phyloP scores from a whole-genome alignment of 805 yeast species.

The Wickerhamomyces xylosicus region DNA sequence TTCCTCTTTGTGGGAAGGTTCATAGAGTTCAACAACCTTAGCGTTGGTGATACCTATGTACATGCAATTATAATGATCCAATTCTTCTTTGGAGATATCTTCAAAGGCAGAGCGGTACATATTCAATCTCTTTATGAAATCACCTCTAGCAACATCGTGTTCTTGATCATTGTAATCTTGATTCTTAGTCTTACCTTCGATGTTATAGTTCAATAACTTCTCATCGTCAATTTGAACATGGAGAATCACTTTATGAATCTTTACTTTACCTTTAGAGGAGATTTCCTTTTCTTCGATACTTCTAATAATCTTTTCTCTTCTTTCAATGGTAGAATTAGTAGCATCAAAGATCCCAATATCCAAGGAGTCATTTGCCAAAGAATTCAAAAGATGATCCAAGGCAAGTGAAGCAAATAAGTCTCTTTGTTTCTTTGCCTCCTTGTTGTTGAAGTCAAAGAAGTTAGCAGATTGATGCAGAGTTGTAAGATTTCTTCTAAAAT shows the following conservation, averaged over 20 bases:
- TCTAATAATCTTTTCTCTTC: slow-evolving; percentile 21
- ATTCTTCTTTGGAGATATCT: slow-evolving; percentile 25
- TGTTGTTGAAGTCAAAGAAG: slow-evolving; percentile 32
- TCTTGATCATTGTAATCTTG: slow-evolving; percentile 47
- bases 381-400: slow-evolving; percentile 33
- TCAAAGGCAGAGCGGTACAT: slow-evolving; percentile 36
- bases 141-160: slow-evolving; percentile 41
- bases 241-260: slow-evolving; percentile 39
- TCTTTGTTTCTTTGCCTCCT: slow-evolving; percentile 31
- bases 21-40: slow-evolving; percentile 10
- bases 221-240: slow-evolving; percentile 51
- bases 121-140: slow-evolving; percentile 46
- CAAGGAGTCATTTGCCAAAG: slow-evolving; percentile 29
- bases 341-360: slow-evolving; percentile 54
- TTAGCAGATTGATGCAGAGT: slow-evolving; percentile 26
- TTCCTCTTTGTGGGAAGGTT: slow-evolving; percentile 2
- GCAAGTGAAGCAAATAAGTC: slow-evolving; percentile 46
- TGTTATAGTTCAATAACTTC: slow-evolving; percentile 44
- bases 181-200: slow-evolving; percentile 53
- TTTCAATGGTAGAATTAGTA: slow-evolving; percentile 40
- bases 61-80: slow-evolving; percentile 8
- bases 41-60: slow-evolving; percentile 14
- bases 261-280: slow-evolving; percentile 16
- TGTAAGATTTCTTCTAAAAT: slow-evolving; percentile 43
- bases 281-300: slow-evolving; percentile 13